These are phyloP conservation scores for Neovahlkampfia damariscottae DNA, from an alignment of 78 protist genomes.

Conservation along the genomic window DNA sequence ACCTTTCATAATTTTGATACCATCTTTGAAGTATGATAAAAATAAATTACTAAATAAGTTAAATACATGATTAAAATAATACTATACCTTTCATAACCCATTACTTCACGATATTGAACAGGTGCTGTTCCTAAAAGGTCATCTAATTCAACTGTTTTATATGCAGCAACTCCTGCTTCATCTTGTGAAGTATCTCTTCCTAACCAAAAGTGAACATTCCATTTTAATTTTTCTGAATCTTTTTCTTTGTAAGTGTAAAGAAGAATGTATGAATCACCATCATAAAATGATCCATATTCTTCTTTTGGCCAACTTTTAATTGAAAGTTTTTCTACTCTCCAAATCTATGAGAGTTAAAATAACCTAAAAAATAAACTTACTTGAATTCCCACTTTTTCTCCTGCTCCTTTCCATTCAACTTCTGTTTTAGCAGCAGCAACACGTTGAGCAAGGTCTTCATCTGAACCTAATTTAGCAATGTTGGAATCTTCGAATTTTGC, in stretches of 20 bases:
- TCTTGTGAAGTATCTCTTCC: constrained; percentile 55
- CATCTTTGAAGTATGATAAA: neutral
- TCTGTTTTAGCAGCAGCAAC: constrained; percentile 1
- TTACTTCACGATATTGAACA: constrained; percentile 17
- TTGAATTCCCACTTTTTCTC: constrained; percentile 14
- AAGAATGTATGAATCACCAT: constrained; percentile 64
- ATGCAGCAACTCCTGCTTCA: constrained; percentile 67
- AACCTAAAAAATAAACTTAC: neutral
- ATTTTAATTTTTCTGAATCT: neutral
- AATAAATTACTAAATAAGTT: no score
- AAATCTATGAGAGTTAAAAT: no score
- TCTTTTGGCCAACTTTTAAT: neutral
- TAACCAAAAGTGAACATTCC: constrained; percentile 51
- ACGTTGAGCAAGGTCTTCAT: neutral
- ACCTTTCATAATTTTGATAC: neutral
- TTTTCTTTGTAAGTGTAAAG: constrained; percentile 34
- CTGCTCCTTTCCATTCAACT: neutral
- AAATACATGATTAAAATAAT: no score
- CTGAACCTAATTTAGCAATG: constrained; percentile 16
- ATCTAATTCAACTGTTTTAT: constrained; percentile 72
- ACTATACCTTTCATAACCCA: neutral
- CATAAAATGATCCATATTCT: constrained; percentile 27
- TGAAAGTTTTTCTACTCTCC: constrained; percentile 25
- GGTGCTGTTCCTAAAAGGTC: constrained; percentile 37
- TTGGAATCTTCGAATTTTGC: constrained; percentile 5